Evolutionary conservation across 495 filamentous ascomycete species (phyloP), one percentile per base, ranked within the genome.

Genomic region (Cladorrhinum samala): DNA sequence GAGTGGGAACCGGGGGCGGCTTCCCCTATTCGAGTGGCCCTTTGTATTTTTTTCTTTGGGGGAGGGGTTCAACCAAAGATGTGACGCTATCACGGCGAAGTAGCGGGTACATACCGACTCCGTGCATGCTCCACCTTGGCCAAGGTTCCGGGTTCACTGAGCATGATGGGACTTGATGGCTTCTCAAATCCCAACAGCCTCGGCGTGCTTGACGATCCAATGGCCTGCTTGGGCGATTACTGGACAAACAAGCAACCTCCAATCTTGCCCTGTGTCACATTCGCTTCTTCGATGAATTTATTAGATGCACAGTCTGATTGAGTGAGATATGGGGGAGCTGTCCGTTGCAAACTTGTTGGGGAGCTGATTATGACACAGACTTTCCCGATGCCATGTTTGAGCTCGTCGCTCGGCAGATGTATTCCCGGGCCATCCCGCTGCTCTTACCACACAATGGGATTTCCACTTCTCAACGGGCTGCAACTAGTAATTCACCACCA

Each of bases 61-160:
- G 45, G 27, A 6, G 27, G 27, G 5, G 5, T 33, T 33, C 11
- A 11, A 9, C 7, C 20, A 8, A 47, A 47, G 24, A 11, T 33
- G 45, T 47, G 25, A 47, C 45, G 45, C 45, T 47, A 47, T 47
- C 45, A 33, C 45, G 45, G 45, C 8, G 24, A 47, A 23, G 45
- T 47, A 47, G 21, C 45, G 24, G 24, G 24, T 47, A 33, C 45
- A 20, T 23, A 47, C 45, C 11, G 14, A 5, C 9, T 20, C 24
- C 24, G 21, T 20, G 21, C 20, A n/a, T 14, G 11, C n/a, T 27
- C 45, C 45, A 24, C 13, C 24, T 30, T 16, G 24, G 45, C 45
- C 45, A 47, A 47, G 45, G 45, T 47, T 23, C 17, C 24, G 25
- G 45, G 45, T 47, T 47, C 45, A 47, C 17, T 23, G 42, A 24